phyloP scores from a whole-genome alignment of 2,329 filamentous ascomycete genomes.

The Colletotrichum abscissum region DNA sequence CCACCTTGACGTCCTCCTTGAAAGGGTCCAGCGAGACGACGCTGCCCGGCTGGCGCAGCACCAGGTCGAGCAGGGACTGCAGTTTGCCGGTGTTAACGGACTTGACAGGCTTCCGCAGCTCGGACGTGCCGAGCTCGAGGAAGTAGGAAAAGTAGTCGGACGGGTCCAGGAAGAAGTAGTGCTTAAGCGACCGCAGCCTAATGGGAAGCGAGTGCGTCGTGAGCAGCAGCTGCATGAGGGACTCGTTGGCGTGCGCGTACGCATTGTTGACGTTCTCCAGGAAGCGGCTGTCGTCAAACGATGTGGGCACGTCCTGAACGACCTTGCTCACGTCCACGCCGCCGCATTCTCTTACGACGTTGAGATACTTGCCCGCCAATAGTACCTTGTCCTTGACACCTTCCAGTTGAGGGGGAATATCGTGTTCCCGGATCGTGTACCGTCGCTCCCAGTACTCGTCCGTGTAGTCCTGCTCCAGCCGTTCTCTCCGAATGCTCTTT shows the following conservation, averaged over 20 bases:
- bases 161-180: constrained; percentile 98
- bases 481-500: constrained; percentile 91
- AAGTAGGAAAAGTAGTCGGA: constrained; percentile 99
- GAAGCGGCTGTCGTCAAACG: constrained; percentile 92
- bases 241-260: constrained; percentile 95
- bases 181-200: constrained; percentile 89
- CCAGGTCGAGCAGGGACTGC: constrained; percentile 94
- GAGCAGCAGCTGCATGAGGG: constrained; percentile 87
- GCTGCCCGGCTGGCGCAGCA: constrained; percentile 94
- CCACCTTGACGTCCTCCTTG: constrained; percentile 97
- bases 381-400: constrained; percentile 94
- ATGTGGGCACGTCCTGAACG: constrained; percentile 87
- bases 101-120: constrained; percentile 90
- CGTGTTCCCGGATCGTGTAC: constrained; percentile 92
- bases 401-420: constrained; percentile 92
- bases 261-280: constrained; percentile 95
- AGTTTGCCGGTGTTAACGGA: constrained; percentile 92
- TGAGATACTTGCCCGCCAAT: constrained; percentile 95
- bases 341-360: constrained; percentile 96
- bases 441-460: constrained; percentile 99
- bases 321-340: constrained; percentile 94
- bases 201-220: constrained; percentile 93
- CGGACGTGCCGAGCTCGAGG: constrained; percentile 88
- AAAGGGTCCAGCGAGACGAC: constrained; percentile 95
- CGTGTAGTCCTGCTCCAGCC: constrained; percentile 94